Conservation (phyloP, 805 yeast species). For the Candida oleophila region DNA sequence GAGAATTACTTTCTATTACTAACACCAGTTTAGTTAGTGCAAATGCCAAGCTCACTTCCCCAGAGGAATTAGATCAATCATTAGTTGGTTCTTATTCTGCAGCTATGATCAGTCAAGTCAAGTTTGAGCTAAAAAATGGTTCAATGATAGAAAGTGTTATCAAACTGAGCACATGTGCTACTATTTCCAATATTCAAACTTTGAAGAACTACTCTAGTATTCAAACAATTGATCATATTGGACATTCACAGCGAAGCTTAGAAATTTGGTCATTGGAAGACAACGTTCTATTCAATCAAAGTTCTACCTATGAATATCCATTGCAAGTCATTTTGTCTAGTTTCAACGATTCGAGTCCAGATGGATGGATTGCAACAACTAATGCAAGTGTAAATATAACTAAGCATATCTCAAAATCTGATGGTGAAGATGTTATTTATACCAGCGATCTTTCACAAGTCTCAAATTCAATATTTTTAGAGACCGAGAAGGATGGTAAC, state of each 20-base stretch:
- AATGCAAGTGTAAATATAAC: not conserved
- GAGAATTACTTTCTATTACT: constrained; percentile 25
- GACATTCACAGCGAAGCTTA: constrained; percentile 4
- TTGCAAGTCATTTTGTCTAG: not conserved
- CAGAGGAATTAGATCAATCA: constrained; percentile 31
- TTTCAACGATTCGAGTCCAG: not conserved
- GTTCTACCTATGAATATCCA: constrained; percentile 14
- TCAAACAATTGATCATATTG: constrained; percentile 24
- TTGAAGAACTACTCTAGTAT: constrained; percentile 34
- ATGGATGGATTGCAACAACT: not conserved
- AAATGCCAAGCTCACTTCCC: constrained; percentile 23
- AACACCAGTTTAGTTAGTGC: constrained; percentile 23
- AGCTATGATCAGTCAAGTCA: constrained; percentile 24
- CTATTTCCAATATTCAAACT: constrained; percentile 30
- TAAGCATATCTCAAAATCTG: not conserved
- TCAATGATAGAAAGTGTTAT: constrained; percentile 21
- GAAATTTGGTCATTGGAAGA: constrained; percentile 6
- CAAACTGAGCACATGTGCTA: constrained; percentile 21
- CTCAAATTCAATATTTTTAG: not conserved
- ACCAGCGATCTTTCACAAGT: not conserved
- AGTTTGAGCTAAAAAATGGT: constrained; percentile 32
- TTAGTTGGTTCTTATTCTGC: constrained; percentile 31
- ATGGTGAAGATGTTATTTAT: not conserved
- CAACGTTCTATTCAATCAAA: constrained; percentile 3
- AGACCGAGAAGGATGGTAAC: not conserved